Base-by-base conservation (phyloP, 192 early-diverging fungal species). In the Rhizoclosmatium sp. region DNA sequence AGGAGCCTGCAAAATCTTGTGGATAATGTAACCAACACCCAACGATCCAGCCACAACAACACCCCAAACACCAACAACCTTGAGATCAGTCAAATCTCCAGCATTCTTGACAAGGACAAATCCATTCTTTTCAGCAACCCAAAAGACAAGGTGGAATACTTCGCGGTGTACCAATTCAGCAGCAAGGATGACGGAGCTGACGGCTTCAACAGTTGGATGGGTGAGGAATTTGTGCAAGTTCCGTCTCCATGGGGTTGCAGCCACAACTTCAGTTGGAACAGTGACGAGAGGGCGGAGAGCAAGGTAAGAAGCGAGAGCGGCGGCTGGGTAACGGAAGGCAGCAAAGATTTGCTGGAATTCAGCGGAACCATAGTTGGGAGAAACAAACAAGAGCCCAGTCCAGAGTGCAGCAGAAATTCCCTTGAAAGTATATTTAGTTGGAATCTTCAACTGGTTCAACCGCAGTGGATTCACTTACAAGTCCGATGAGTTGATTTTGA, bases 161-260 rank as follows among this genome's bases (percentile, higher is more conserved):
- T 78, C 77, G 7, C 47, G 23, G 68, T 78, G 77, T 2, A 78
- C 69, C 16, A 71, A 16, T 59, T 78, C 77, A 3, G 77, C 77
- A 21, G 77, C 48, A 4, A 71, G 44, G 3, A 59, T 71, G 45
- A 78, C 69, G 9, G 67, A 31, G 21, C 21, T 14, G 58, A 78
- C 69, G 12, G 58, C 47, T 59, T 78, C 77, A 21, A 61, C 7
- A 39, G 49, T 61, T 44, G 77, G 77, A 68, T 78, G 77, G 2
- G 69, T 70, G n/a, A 78, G 23, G 5, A 78, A 66, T 7, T 56
- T 44, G 66, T 78, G 69, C 39, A 78, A 42, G 56, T 61, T 78
- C 41, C 14, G 12, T 9, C 77, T 48, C 77, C 77, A 78, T 4
- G 77, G 77, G 39, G 19, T 59, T 3, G n/a, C 23, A 10, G 45